Evolutionary conservation across 352 stramenopile genomes (phyloP).

Genomic region (Thraustochytrium sp.): DNA sequence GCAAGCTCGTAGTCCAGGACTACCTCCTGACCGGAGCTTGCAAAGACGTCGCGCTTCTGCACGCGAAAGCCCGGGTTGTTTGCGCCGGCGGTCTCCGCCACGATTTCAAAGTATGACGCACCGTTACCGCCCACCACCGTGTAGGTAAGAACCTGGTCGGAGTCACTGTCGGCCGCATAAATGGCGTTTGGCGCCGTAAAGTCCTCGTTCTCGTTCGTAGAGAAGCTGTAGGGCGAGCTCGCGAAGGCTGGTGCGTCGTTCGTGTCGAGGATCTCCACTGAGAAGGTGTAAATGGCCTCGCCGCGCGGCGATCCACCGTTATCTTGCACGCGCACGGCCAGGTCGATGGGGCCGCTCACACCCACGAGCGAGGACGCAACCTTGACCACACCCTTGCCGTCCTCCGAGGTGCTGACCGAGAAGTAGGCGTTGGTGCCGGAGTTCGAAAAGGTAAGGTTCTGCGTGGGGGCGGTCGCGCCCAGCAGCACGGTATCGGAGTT

Average conservation of each 20-base stretch:
- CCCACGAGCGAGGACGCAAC: neutral
- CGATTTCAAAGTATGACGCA: neutral
- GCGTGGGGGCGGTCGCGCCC: neutral
- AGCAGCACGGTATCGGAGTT: constrained; percentile 25
- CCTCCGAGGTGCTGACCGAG: neutral
- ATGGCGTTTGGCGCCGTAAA: neutral
- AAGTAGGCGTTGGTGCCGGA: neutral
- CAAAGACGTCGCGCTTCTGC: neutral
- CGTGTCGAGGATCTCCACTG: neutral
- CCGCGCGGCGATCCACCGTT: constrained; percentile 21
- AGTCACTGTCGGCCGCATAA: neutral
- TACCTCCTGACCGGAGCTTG: too few relatives aligned
- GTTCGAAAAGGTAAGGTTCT: constrained; percentile 21
- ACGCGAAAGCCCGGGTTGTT: neutral
- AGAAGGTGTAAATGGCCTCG: neutral
- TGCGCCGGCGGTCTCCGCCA: too few relatives aligned
- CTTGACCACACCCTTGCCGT: constrained; percentile 3
- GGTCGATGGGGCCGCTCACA: neutral
- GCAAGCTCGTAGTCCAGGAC: neutral
- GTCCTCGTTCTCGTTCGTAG: neutral
- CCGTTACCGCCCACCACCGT: constrained; percentile 13
- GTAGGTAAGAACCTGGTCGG: constrained; percentile 10
- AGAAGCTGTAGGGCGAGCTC: neutral
- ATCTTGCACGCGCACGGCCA: neutral
- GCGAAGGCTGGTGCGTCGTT: constrained; percentile 17